Conservation (phyloP, 2,329 filamentous ascomycete genomes). For the Clarireedia paspali region DNA sequence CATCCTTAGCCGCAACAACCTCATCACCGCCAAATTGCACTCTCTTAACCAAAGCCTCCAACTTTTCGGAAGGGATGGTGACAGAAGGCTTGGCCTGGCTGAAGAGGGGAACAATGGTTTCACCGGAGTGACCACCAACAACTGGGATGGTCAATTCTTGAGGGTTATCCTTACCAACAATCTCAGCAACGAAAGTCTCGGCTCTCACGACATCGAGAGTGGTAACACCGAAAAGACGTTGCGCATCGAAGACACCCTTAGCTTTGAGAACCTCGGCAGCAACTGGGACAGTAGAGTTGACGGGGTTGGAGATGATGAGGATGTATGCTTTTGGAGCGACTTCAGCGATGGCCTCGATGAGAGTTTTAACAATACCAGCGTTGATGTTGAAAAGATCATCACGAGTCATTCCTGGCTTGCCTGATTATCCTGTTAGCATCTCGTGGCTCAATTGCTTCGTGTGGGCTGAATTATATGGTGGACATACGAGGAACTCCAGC, state of each 20-base stretch:
- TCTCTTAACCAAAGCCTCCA: constrained; percentile 64
- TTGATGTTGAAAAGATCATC: constrained; percentile 99
- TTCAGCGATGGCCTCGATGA: constrained; percentile 90
- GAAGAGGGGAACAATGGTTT: constrained; percentile 96
- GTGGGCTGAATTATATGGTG: too few species aligned
- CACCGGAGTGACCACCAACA: constrained; percentile 93
- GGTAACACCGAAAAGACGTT: constrained; percentile 98
- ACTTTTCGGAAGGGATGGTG: constrained; percentile 52
- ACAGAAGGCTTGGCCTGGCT: constrained; percentile 78
- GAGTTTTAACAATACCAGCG: constrained; percentile 96
- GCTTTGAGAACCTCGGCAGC: constrained; percentile 94
- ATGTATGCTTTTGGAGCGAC: constrained; percentile 87
- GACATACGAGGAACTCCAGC: constrained; percentile 81
- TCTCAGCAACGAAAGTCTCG: constrained; percentile 90
- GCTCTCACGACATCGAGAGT: constrained; percentile 98
- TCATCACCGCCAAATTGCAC: constrained; percentile 99
- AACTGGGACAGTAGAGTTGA: constrained; percentile 99
- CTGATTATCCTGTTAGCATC: background rate
- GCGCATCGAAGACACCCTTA: constrained; percentile 95
- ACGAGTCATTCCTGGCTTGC: constrained; percentile 91
- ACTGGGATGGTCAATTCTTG: constrained; percentile 68
- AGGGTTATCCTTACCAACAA: constrained; percentile 9
- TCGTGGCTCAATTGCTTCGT: background rate
- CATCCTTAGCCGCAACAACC: constrained; percentile 98
- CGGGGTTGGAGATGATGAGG: constrained; percentile 96